Base-by-base conservation (phyloP, 2,329 filamentous ascomycete genomes). In the Lasiodiplodia gonubiensis region DNA sequence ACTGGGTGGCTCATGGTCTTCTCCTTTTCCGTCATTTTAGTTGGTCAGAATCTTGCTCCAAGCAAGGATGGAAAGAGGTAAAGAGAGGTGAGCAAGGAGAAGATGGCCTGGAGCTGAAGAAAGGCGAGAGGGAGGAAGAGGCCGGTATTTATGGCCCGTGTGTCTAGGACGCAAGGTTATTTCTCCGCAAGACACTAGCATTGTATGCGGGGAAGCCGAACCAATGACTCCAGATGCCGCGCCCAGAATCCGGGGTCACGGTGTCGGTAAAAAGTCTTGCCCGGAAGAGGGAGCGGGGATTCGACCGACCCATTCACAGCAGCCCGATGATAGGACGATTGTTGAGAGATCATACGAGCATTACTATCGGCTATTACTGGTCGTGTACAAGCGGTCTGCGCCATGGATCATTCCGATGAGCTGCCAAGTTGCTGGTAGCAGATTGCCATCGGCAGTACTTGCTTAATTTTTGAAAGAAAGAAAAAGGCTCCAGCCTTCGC, bases 191-290 rank as follows among this genome's bases (percentile, higher is more conserved):
- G 33, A 54, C 4, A 14, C 14, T 27, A 33, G 25, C 16, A 14
- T 4, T 27, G 51, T 33, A 35, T 54, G 27, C 27, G 27, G 52
- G 52, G 52, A 30, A 54, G 5, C 18, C 52, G 30, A 11, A 23
- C 39, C 25, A 27, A 14, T 30, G 16, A 27, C 16, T 18, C 51
- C 51, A 54, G 25, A 54, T 18, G 16, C 52, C 30, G 18, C 49
- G 27, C 49, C 49, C 49, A 8, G 14, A 23, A 54, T 37, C 52
- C 52, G 52, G 52, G 52, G 52, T 18, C n/a, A 21, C 42, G 42
- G 42, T 46, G 42, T 54, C 52, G 52, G 52, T 54, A 54, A 30
- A 54, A 54, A 54, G 52, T 54, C 52, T 21, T 54, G 52, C 52
- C 52, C n/a, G 30, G 4, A 33, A 21, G 14, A n/a, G 25, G 25